Evolutionary conservation across 1,139 yeast species (phyloP).

Genomic region (Trichomonascaceae sp.): DNA sequence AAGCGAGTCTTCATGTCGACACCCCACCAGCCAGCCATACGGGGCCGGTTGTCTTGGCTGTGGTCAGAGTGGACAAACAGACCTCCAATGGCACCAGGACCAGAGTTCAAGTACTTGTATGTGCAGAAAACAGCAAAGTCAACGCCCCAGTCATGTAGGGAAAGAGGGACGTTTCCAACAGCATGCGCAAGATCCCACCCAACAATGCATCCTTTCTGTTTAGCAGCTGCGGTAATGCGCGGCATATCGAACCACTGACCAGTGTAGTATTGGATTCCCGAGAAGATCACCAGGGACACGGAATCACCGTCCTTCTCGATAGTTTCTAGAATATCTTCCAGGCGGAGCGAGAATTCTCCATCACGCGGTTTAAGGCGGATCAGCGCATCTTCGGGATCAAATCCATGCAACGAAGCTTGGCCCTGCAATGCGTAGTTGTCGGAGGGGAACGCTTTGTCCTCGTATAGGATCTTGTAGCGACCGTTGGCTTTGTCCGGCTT

Average conservation of each 20-base stretch:
- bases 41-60: constrained; percentile 34
- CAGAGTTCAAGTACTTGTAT: constrained; percentile 79
- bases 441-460: constrained; percentile 81
- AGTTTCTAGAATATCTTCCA: constrained; percentile 45
- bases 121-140: constrained; percentile 95
- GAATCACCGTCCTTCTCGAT: constrained; percentile 50
- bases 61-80: constrained; percentile 49
- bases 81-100: constrained; percentile 89
- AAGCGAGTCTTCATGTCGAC: constrained; percentile 58
- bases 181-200: constrained; percentile 98
- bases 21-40: constrained; percentile 98
- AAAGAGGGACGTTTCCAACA: constrained; percentile 68
- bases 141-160: constrained; percentile 75
- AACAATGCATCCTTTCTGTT: constrained; percentile 42
- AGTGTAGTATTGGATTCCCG: constrained; percentile 87
- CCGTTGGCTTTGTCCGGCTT: constrained; percentile 36
- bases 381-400: constrained; percentile 42
- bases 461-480: constrained; percentile 64
- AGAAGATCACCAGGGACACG: constrained; percentile 61
- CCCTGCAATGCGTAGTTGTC: constrained; percentile 80
- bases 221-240: constrained; percentile 49
- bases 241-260: constrained; percentile 76
- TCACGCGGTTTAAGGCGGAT: constrained; percentile 47
- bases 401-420: constrained; percentile 53
- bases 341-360: constrained; percentile 44